These are phyloP conservation scores for Parmelia sp. DNA, from an alignment of 495 filamentous ascomycete species.

Conservation along the genomic window DNA sequence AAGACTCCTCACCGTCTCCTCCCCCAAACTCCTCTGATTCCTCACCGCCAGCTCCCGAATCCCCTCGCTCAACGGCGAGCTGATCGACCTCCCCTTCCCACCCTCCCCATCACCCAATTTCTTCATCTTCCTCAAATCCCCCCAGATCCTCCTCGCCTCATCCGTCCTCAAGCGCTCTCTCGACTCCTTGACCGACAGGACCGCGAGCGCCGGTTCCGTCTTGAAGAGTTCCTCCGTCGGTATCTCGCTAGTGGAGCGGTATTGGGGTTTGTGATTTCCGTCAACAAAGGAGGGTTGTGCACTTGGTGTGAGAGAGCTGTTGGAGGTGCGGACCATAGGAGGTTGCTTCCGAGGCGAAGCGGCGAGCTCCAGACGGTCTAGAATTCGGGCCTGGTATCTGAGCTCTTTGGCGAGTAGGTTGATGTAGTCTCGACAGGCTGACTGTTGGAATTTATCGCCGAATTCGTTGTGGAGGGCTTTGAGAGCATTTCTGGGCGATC, in stretches of 20 bases:
- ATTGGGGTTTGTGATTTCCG: neutral
- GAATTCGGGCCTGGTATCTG: slow-evolving; percentile 22
- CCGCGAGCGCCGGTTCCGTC: neutral
- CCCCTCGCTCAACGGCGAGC: neutral
- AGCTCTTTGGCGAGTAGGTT: slow-evolving; percentile 24
- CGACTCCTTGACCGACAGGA: neutral
- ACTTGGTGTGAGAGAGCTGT: neutral
- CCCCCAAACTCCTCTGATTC: slow-evolving; percentile 19
- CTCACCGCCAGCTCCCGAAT: slow-evolving; percentile 17
- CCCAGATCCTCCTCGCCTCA: slow-evolving; percentile 10
- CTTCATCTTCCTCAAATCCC: slow-evolving; percentile 5
- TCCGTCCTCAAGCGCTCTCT: slow-evolving; percentile 1
- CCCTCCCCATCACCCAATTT: no score
- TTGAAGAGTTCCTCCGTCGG: neutral
- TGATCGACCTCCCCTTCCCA: neutral
- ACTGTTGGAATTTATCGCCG: slow-evolving; percentile 18
- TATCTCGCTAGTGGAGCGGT: neutral
- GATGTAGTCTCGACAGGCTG: slow-evolving; percentile 23
- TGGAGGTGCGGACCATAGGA: neutral
- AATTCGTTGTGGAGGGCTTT: slow-evolving; percentile 19
- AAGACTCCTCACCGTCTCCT: slow-evolving; percentile 17
- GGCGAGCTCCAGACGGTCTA: slow-evolving; percentile 8
- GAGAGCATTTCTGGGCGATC: slow-evolving; percentile 20
- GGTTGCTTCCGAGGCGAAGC: slow-evolving; percentile 5
- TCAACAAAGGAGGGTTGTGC: slow-evolving; percentile 6